Conservation (phyloP, 495 filamentous ascomycete genomes). For the Penicillium pulvis region DNA sequence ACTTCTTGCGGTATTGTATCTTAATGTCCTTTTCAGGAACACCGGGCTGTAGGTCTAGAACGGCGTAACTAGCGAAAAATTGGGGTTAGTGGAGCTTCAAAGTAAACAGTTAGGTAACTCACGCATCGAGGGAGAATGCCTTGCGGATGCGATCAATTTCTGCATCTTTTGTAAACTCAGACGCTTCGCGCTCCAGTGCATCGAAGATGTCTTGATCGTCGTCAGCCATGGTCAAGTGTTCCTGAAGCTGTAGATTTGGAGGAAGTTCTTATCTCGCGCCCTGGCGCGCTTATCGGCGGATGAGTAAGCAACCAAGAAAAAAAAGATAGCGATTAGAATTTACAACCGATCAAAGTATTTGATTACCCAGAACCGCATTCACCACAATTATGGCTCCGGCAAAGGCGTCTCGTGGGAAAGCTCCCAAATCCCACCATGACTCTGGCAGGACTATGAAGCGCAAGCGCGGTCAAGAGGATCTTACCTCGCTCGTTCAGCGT, state of each 20-base stretch:
- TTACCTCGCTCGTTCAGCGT: conserved; percentile 46
- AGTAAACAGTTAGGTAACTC: conserved; percentile 29
- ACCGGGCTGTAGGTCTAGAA: conserved; percentile 94
- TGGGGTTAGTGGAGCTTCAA: neutral
- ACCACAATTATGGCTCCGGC: conserved; percentile 34
- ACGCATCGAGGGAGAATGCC: conserved; percentile 89
- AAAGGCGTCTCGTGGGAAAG: conserved; percentile 24
- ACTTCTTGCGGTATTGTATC: conserved; percentile 88
- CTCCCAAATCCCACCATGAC: conserved; percentile 28
- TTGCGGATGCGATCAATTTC: conserved; percentile 94
- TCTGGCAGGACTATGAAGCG: conserved; percentile 57
- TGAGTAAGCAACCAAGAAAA: conserved; percentile 39
- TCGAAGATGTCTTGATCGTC: conserved; percentile 79
- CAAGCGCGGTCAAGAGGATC: conserved; percentile 55
- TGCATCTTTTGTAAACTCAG: conserved; percentile 94
- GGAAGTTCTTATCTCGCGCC: neutral
- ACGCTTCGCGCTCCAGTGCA: conserved; percentile 80
- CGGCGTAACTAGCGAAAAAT: conserved; percentile 66
- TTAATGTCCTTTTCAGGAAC: conserved; percentile 97
- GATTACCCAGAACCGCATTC: conserved; percentile 6
- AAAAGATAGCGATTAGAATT: conserved; percentile 24
- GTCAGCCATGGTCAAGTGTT: conserved; percentile 40
- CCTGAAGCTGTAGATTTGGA: neutral
- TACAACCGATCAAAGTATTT: conserved; percentile 6
- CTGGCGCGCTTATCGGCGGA: conserved; percentile 36